Evolutionary conservation across 2,329 filamentous ascomycete genomes (phyloP).

Genomic region (Ophioceras dolichostomum): DNA sequence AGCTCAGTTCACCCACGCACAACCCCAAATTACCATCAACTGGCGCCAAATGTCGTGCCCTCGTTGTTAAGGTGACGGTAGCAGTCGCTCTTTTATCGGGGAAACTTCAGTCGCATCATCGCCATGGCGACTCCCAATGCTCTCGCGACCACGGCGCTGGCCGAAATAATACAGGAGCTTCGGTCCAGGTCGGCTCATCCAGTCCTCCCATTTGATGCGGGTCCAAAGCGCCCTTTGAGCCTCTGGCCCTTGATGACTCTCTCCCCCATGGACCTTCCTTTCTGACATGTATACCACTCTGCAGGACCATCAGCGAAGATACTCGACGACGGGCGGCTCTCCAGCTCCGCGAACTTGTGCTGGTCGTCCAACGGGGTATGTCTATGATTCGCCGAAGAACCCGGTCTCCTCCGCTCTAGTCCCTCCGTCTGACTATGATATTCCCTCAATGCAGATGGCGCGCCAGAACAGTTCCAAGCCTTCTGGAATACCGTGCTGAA

Average conservation of each 20-base stretch:
- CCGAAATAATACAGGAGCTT: conserved; percentile 35
- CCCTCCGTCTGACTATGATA: not conserved
- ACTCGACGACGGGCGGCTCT: conserved; percentile 38
- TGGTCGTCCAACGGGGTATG: conserved; percentile 42
- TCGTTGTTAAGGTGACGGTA: not conserved
- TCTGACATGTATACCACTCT: no score
- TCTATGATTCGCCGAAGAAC: no score
- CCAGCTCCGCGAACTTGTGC: conserved; percentile 42
- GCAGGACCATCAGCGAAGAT: conserved; percentile 27
- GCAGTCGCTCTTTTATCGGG: not conserved
- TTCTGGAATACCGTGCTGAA: conserved; percentile 46
- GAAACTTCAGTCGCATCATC: not conserved
- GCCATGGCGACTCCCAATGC: conserved; percentile 1
- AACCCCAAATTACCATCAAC: no score
- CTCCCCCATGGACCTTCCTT: no score
- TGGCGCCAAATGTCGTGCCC: not conserved
- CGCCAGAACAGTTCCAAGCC: conserved; percentile 59
- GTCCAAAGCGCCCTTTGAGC: no score
- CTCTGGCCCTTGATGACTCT: not conserved
- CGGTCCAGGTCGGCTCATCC: conserved; percentile 37
- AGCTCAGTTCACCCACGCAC: no score
- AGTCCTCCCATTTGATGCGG: no score
- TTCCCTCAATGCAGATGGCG: conserved; percentile 61
- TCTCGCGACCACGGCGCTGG: conserved; percentile 1
- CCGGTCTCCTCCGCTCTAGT: not conserved